A percentile compares a stretch with the other conserved stretches of the same genome.
Evolutionary conservation across 2,329 filamentous ascomycete species (phyloP).

Genomic region (Graphilbum sp.): DNA sequence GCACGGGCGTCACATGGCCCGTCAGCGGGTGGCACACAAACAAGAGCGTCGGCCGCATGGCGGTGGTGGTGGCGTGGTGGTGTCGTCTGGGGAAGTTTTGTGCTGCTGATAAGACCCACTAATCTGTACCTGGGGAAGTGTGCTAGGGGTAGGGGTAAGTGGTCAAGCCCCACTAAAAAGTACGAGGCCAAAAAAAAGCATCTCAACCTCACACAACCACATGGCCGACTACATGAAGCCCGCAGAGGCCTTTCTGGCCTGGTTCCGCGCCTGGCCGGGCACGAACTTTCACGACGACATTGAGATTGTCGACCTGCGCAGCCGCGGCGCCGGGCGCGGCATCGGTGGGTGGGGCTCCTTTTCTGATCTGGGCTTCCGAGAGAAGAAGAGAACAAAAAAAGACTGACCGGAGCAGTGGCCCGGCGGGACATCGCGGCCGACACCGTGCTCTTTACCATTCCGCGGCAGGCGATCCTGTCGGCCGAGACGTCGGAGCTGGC

Average conservation of each 20-base stretch:
- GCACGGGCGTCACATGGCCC: slow-evolving; percentile 20
- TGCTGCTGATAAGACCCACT: too few relatives aligned
- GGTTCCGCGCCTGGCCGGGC: slow-evolving; percentile 36
- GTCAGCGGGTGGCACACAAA: slow-evolving; percentile 20
- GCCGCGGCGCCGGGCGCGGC: slow-evolving; percentile 34
- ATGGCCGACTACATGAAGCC: slow-evolving; percentile 21
- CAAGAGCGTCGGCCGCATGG: slow-evolving; percentile 11
- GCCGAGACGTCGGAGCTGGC: slow-evolving; percentile 55
- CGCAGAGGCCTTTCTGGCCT: slow-evolving; percentile 30
- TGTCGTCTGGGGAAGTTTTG: too few relatives aligned
- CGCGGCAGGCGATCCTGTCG: slow-evolving; percentile 54
- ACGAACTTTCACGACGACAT: slow-evolving; percentile 37
- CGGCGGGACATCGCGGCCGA: slow-evolving; percentile 52
- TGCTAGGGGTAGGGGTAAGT: too few relatives aligned
- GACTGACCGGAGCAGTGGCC: too few relatives aligned
- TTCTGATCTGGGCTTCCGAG: background rate
- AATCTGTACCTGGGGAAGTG: too few relatives aligned
- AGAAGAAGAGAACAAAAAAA: too few relatives aligned
- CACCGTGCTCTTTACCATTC: slow-evolving; percentile 67
- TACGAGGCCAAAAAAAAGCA: too few relatives aligned
- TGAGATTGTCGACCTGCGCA: slow-evolving; percentile 33
- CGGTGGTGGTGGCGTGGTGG: background rate
- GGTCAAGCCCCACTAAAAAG: background rate
- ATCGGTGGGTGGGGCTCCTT: slow-evolving; percentile 25
- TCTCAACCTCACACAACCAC: too few relatives aligned